Base-by-base conservation (phyloP, 2,329 filamentous ascomycete genomes). In the Claviceps africana region DNA sequence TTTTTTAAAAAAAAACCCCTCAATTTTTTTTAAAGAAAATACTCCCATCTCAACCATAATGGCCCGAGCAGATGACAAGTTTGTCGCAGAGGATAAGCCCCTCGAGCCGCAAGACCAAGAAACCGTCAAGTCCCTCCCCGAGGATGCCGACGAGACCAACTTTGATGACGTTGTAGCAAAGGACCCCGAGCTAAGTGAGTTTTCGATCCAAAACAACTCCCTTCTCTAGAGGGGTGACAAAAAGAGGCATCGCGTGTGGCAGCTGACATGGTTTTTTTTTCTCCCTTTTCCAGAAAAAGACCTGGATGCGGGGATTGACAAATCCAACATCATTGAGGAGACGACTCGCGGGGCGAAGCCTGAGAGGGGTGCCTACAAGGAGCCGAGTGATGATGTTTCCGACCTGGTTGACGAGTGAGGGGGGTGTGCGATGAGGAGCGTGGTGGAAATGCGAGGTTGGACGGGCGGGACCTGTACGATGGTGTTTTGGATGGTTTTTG, bases 311-410 rank as follows among this genome's bases (percentile, higher is more conserved):
- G 51, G 51, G 1, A 53, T 53, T 19, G 51, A 53, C 43, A 28
- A 50, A 28, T 50, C 51, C 42, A 53, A 53, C 48, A 50, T 50
- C 15, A 53, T 50, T n/a, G 35, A 47, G 5, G 48, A 53, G 25
- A 53, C 51, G 3, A 50, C 48, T 9, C 51, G 51, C 11, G 51
- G 51, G 3, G 47, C 47, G 4, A 50, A 50, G 47, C 51, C 51
- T 4, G 35, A 49, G 15, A 19, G 22, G 11, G 47, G 47, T 22
- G 40, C 47, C 10, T 53, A 53, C 37, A 46, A 50, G 33, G 47
- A 50, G 43, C 51, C 51, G 9, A 37, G 48, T 42, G 51, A 53
- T 35, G 51, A 50, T 15, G 17, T 50, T 21, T 40, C 43, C 19
- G 50, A 47, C n/a, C n/a, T 48, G 35, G 47, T 46, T 8, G 48